These are phyloP conservation scores for Citropsis articulata DNA, from an alignment of 345 rosid species.

Conservation along the genomic window DNA sequence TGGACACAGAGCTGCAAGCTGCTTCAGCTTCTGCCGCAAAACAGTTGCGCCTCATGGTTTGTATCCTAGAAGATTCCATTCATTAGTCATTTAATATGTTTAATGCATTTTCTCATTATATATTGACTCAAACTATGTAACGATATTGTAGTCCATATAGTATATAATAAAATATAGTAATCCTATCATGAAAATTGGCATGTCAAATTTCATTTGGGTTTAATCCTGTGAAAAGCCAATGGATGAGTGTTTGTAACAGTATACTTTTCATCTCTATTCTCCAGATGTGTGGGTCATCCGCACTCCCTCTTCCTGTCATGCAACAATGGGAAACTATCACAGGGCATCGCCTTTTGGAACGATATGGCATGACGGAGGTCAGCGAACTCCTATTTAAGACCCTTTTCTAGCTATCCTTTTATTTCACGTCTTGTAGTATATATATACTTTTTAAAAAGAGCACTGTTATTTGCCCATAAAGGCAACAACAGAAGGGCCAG, in stretches of 20 bases:
- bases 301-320: constrained; percentile 95
- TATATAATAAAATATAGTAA: neutral
- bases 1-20: constrained; percentile 69
- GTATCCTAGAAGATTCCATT: constrained; percentile 9
- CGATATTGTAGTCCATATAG: neutral
- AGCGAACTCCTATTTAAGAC: constrained; percentile 17
- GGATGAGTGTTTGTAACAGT: neutral
- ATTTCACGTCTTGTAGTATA: neutral
- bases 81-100: neutral
- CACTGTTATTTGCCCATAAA: no score
- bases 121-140: neutral
- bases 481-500: no score
- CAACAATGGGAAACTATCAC: constrained; percentile 93
- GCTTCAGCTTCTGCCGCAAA: constrained; percentile 71
- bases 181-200: neutral
- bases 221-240: neutral
- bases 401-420: neutral
- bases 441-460: neutral
- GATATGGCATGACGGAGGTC: constrained; percentile 99
- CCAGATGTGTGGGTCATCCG: constrained; percentile 97
- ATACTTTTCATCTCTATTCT: neutral
- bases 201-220: neutral
- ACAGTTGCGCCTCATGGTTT: constrained; percentile 85
- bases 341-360: constrained; percentile 90
- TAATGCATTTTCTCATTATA: neutral